phyloP scores from a whole-genome alignment of 805 yeast species.

The Kazachstania martiniae region DNA sequence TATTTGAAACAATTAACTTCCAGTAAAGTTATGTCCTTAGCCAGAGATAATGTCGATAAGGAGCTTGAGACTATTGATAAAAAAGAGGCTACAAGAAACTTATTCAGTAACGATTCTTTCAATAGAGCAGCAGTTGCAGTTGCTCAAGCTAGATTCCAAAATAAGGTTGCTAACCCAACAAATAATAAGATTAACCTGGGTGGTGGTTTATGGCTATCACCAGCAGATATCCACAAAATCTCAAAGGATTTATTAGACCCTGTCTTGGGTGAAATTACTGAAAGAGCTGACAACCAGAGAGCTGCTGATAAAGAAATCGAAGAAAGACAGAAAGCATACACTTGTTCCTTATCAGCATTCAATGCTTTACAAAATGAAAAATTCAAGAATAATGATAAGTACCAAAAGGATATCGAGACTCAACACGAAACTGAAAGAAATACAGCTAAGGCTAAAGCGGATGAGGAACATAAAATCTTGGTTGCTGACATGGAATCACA shows the following conservation, averaged over 20 bases:
- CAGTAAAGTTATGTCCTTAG: conserved; percentile 36
- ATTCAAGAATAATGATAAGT: conserved; percentile 31
- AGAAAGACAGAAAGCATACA: conserved; percentile 28
- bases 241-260: conserved; percentile 79
- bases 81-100: conserved; percentile 6
- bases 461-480: conserved; percentile 32
- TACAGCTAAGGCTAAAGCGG: conserved; percentile 34
- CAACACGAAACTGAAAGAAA: conserved; percentile 26
- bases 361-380: conserved; percentile 31
- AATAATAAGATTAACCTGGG: conserved; percentile 64
- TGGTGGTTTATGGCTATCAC: conserved; percentile 75
- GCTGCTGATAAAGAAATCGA: conserved; percentile 39
- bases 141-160: conserved; percentile 61
- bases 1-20: conserved; percentile 24
- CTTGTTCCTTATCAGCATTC: conserved; percentile 31
- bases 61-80: conserved; percentile 35
- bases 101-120: conserved; percentile 37
- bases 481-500: conserved; percentile 28
- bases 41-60: conserved; percentile 41
- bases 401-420: conserved; percentile 32
- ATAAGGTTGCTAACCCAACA: conserved; percentile 36
- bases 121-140: conserved; percentile 67
- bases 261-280: conserved; percentile 61
- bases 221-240: conserved; percentile 65
- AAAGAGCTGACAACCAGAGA: conserved; percentile 65